Base-by-base conservation (phyloP, 2,329 filamentous ascomycete species). In the Bipolaris victoriae region DNA sequence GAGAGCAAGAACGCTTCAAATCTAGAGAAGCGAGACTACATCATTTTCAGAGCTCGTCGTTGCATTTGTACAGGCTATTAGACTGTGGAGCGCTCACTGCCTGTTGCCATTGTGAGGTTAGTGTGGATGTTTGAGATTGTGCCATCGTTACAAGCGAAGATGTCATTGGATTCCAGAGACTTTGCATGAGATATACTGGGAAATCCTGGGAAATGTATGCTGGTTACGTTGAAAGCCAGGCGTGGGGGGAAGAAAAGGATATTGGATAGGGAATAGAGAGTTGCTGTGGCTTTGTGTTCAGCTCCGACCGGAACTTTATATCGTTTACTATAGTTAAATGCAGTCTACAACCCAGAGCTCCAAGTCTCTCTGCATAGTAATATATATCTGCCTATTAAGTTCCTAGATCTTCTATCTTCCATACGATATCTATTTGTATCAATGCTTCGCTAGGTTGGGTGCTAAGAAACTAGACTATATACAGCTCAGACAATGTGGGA, bases 81-180 rank as follows among this genome's bases (percentile, higher is more conserved):
- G 44, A 58, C 75, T 35, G 71, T 70, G 1, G 66, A 72, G 37
- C 63, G 66, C 7, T 67, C 55, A n/a, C 50, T 75, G 3, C 67
- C 64, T 3, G 57, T 72, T 16, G 62, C 60, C 2, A 64, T 72
- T 15, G 63, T 71, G 24, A 58, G 65, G 4, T 20, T 71, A 7
- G 58, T 74, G 5, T 76, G 72, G 72, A 69, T 61, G 1, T 70
- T 74, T 47, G 58, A 71, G 37, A 63, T 63, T 45, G 49, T 61
- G 26, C 56, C 54, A 6, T 29, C 48, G 18, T 20, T 26, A 10
- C 36, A 55, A n/a, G 52, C 51, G 9, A 56, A 52, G 20, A 7
- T 53, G 11, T 44, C 40, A 18, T 18, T 51, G 1, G 46, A 57
- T 26, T 36, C 46, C 7, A 41, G 18, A 24, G 49, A 53, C 13